Evolutionary conservation across 2,329 filamentous ascomycete species (phyloP), one percentile per base, ranked within the genome.

Genomic region (Aspergillus sp.): DNA sequence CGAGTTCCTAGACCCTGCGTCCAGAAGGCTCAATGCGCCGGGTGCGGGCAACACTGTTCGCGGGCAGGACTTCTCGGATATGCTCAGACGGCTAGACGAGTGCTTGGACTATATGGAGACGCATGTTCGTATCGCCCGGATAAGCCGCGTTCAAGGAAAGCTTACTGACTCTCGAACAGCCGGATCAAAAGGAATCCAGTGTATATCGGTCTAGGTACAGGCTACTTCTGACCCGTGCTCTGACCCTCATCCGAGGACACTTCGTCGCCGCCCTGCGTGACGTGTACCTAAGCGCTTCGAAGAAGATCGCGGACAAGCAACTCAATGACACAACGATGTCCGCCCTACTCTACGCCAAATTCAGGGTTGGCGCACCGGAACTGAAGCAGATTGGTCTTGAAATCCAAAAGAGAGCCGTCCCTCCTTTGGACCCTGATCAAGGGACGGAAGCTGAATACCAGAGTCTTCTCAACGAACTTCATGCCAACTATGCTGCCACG

Each of bases 91-190:
- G 63, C 81, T 99, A 53, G 93, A 98, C 75, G 87, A 91, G 55
- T 99, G 94, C 73, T 86, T 99, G 66, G 89, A 88, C 31, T 98
- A 98, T 72, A 97, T 98, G 92, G 85, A 90, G 61, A 83, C 86
- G 55, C 91, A 97, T 79, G 90, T 92, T 77, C 73, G 88, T 60
- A 39, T 31, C 18, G 14, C 24, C 18, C 11, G 22, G 22, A 12
- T 4, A 11, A 46, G 2, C 5, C 14, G 4, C 12, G 47, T 50
- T 20, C 9, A 4, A 31, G 36, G 14, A 42, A n/a, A n/a, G 36
- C 24, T 45, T 47, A 61, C 56, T 63, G 55, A 65, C 54, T 60
- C 69, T 63, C 60, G 55, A 22, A 52, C 57, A 92, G 89, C 85
- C 90, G 9, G 87, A 86, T 7, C 96, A 97, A 73, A 90, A 91